Conservation (phyloP, 2,329 filamentous ascomycete genomes). For the Clonostachys sp. region DNA sequence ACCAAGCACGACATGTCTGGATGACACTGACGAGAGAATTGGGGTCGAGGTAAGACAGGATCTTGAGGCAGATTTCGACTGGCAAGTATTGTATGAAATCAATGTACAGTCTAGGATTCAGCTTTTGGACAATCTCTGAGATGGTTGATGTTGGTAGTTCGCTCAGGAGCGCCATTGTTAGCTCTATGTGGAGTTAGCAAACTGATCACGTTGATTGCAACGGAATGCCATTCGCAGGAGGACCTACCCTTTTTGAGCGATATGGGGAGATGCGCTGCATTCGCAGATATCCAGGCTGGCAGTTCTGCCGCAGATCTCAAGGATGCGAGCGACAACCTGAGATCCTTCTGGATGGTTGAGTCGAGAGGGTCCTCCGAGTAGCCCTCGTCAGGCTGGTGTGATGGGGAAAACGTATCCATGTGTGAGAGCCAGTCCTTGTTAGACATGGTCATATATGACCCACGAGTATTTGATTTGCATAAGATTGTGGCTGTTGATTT, state of each 20-base stretch:
- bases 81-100: conserved; percentile 85
- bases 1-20: conserved; percentile 76
- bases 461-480: no score
- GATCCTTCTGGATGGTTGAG: conserved; percentile 23
- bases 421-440: not conserved
- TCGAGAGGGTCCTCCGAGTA: conserved; percentile 74
- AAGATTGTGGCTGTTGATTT: no score
- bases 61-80: conserved; percentile 83
- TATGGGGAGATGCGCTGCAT: conserved; percentile 43
- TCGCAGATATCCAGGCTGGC: conserved; percentile 42
- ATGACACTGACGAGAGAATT: conserved; percentile 76
- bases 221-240: not conserved
- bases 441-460: no score
- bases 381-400: conserved; percentile 71
- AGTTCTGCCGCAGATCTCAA: conserved; percentile 36
- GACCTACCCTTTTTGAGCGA: conserved; percentile 43
- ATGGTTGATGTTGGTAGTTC: conserved; percentile 77
- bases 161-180: conserved; percentile 74
- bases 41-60: conserved; percentile 82
- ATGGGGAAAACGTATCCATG: conserved; percentile 45
- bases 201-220: not conserved
- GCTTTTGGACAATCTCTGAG: conserved; percentile 71
- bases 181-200: conserved; percentile 46
- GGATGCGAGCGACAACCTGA: conserved; percentile 23
- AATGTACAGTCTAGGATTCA: conserved; percentile 84